Conservation (phyloP, 2,329 filamentous ascomycete genomes). For the Penicillium psychrosexuale region DNA sequence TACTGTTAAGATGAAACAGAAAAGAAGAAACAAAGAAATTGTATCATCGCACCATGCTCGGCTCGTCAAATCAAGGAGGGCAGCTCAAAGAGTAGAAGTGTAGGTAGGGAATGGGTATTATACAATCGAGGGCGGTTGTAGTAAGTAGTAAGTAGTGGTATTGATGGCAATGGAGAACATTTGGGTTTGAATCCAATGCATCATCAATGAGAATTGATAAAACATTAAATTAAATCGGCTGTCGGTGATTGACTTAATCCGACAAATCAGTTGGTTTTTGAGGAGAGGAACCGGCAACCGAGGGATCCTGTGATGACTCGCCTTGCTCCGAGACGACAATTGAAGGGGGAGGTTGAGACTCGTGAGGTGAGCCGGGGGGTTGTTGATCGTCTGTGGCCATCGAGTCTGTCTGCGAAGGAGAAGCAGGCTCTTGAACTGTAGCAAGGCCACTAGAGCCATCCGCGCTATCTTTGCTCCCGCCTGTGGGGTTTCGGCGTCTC, state of each 20-base stretch:
- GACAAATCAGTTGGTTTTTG: conserved; percentile 26
- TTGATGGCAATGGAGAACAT: conserved; percentile 17
- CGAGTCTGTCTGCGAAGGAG: conserved; percentile 26
- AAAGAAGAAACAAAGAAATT: conserved; percentile 9
- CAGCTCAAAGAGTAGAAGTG: conserved; percentile 5
- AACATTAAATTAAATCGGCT: conserved; percentile 31
- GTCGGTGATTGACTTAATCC: conserved; percentile 16
- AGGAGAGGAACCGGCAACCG: conserved; percentile 21
- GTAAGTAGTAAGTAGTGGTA: conserved; percentile 10
- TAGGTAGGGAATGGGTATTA: conserved; percentile 20
- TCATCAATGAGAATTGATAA: conserved; percentile 19
- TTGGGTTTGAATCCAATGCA: conserved; percentile 3
- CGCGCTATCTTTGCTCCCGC: conserved; percentile 37
- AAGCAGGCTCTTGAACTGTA: conserved; percentile 32
- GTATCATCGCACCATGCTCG: conserved; percentile 26
- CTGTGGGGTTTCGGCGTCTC: conserved; percentile 59
- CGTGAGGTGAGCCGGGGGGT: conserved; percentile 24
- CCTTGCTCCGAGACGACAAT: conserved; percentile 39
- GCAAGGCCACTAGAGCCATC: conserved; percentile 29
- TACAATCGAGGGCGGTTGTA: conserved; percentile 23
- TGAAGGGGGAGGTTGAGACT: conserved; percentile 29
- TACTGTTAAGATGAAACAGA: conserved; percentile 1
- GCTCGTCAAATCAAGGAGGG: conserved; percentile 21
- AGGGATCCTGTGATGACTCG: conserved; percentile 19
- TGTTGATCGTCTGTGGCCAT: conserved; percentile 21